These are phyloP conservation scores for Larix kaempferi DNA, from an alignment of 75 land plant species.

Conservation along the genomic window DNA sequence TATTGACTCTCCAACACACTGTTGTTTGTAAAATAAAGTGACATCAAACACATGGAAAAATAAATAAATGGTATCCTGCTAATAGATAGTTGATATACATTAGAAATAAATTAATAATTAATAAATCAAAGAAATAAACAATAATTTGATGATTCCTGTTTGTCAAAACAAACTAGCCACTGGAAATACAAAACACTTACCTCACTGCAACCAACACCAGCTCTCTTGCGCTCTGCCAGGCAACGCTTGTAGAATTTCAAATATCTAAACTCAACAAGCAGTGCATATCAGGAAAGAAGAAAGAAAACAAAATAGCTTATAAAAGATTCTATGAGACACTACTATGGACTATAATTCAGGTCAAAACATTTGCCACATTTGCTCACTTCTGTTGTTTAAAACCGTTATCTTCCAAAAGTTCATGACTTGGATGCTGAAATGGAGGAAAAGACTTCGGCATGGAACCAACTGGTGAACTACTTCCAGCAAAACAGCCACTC, in stretches of 20 bases:
- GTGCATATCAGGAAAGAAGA: background rate
- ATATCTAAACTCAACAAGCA: constrained; percentile 54
- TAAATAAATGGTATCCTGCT: too few relatives aligned
- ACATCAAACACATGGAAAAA: too few relatives aligned
- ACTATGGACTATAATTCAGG: background rate
- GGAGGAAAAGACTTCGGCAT: constrained; percentile 85
- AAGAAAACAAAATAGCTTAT: background rate
- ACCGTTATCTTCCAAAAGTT: constrained; percentile 91
- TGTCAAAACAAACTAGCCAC: too few relatives aligned
- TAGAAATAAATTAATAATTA: too few relatives aligned
- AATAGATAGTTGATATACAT: too few relatives aligned
- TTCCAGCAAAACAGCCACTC: constrained; percentile 42
- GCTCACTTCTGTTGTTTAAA: constrained; percentile 93
- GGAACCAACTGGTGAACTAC: constrained; percentile 94
- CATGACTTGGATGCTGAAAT: constrained; percentile 99
- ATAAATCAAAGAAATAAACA: too few relatives aligned
- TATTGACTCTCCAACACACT: too few relatives aligned
- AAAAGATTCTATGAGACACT: background rate
- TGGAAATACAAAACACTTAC: constrained; percentile 22
- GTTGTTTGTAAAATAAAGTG: too few relatives aligned
- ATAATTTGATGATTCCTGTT: too few relatives aligned
- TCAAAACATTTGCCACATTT: background rate
- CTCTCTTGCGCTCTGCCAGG: constrained; percentile 76
- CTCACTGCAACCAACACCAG: constrained; percentile 96
- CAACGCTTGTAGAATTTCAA: constrained; percentile 88